These are phyloP conservation scores for Neonectria coccinea DNA, from an alignment of 2,329 filamentous ascomycete species.

Conservation along the genomic window DNA sequence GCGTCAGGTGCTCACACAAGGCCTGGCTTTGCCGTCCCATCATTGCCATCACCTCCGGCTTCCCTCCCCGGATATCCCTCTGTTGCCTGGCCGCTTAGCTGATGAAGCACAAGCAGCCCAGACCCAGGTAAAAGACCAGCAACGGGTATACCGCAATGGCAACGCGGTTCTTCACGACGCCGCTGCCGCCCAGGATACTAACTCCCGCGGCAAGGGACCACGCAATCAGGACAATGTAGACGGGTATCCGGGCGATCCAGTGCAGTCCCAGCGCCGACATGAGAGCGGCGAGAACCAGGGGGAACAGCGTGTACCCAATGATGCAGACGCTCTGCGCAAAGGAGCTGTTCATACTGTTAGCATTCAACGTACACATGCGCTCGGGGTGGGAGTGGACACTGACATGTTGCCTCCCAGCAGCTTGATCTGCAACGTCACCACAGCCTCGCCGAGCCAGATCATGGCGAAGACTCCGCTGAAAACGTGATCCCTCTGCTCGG, in stretches of 20 bases:
- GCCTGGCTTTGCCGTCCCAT: background rate
- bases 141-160: conserved; percentile 94
- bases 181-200: conserved; percentile 94
- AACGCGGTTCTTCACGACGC: conserved; percentile 94
- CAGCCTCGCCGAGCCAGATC: conserved; percentile 95
- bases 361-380: background rate
- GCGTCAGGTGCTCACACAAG: background rate
- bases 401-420: conserved; percentile 96
- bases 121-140: conserved; percentile 92
- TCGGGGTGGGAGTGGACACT: conserved; percentile 53
- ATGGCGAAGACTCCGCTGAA: conserved; percentile 97
- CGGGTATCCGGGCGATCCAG: conserved; percentile 85
- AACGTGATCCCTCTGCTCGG: conserved; percentile 85
- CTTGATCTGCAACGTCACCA: conserved; percentile 98
- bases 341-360: conserved; percentile 69
- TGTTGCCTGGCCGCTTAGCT: conserved; percentile 66
- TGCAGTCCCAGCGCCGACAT: conserved; percentile 86
- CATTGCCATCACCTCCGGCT: background rate
- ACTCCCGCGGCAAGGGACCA: conserved; percentile 97
- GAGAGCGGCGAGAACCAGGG: conserved; percentile 90
- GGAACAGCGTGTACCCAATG: conserved; percentile 98
- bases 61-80: too few relatives aligned
- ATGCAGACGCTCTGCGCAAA: conserved; percentile 98
- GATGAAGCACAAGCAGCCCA: conserved; percentile 97
- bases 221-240: conserved; percentile 87